phyloP scores from a whole-genome alignment of 2,329 filamentous ascomycete species.

The Trichoderma koningii region DNA sequence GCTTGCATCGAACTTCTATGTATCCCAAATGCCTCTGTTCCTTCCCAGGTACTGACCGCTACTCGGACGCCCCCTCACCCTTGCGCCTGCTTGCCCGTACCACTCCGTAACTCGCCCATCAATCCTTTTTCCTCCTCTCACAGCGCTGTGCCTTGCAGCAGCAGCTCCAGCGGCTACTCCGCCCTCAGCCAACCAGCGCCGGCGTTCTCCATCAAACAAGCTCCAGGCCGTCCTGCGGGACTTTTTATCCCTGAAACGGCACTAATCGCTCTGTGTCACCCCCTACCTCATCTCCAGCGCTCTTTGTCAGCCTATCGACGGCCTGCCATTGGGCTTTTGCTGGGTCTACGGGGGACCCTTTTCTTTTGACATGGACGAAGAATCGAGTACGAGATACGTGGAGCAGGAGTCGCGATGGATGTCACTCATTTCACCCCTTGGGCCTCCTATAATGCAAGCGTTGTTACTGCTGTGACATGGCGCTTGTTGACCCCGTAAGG shows the following conservation, averaged over 20 bases:
- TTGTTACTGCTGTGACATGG: too few relatives aligned
- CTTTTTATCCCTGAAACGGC: conserved; percentile 26
- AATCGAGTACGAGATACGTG: too few relatives aligned
- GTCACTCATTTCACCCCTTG: conserved; percentile 21
- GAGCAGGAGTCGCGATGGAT: conserved; percentile 1
- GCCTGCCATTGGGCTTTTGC: background rate
- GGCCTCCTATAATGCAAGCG: background rate
- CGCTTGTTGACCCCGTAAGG: too few relatives aligned
- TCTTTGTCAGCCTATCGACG: conserved; percentile 18
- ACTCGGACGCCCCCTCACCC: background rate
- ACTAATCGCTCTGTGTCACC: conserved; percentile 20
- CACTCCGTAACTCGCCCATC: too few relatives aligned
- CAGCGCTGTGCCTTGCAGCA: conserved; percentile 24
- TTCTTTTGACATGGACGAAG: background rate
- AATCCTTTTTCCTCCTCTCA: conserved; percentile 3
- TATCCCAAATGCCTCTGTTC: too few relatives aligned
- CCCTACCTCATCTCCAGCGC: conserved; percentile 25
- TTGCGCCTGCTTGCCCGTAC: background rate
- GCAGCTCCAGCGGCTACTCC: background rate
- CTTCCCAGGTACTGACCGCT: background rate
- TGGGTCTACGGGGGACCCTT: background rate
- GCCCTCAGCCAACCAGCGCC: conserved; percentile 12
- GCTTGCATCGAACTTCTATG: too few relatives aligned
- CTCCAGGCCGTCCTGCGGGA: conserved; percentile 22
- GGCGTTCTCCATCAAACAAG: conserved; percentile 24